Base-by-base conservation (phyloP, 2,329 filamentous ascomycete species). In the Pseudogymnoascus destructans region DNA sequence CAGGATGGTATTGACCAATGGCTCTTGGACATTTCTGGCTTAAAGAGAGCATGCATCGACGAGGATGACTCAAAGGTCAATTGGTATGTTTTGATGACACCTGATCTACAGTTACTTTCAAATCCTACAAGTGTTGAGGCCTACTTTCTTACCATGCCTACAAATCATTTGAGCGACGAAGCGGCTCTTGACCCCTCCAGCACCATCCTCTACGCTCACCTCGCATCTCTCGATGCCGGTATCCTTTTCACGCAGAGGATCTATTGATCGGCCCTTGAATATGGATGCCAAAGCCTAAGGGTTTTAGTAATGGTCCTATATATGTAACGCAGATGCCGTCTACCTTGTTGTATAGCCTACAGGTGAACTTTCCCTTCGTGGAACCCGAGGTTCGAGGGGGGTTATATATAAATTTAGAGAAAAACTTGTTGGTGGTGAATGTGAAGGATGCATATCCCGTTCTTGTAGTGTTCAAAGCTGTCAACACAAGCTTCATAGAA, bases 21-120 rank as follows among this genome's bases (percentile, higher is more conserved):
- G 61, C 89, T 87, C 1, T 74, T 75, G 0, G 86, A 84, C 58
- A 82, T 78, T 27, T 78, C 77, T 57, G 75, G 79, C 68, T 86
- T 81, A 69, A 92, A 92, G 55, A 86, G 81, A 59, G 87, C 87
- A 67, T 89, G 86, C 63, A 87, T 82, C 1, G 88, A 83, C n/a
- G 85, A 77, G 11, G 79, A 79, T 27, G 83, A 77, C 70, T 92
- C 87, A 64, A 89, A 92, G 0, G 85, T 85, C 42, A 92, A 73
- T 54, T 82, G 81, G 68, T 90, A 89, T 1, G 85, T 89, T 52
- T 89, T 89, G 21, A 86, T 86, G 63, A 91, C 79, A 5, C 85
- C 84, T 82, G 49, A 25, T 30, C 25, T 52, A 6, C 13, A 7
- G 17, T 52, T 30, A 56, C 60, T 70, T 61, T 69, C 65, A 25